Evolutionary conservation across 352 stramenopile genomes (phyloP).

Genomic region (Pythium volutum): DNA sequence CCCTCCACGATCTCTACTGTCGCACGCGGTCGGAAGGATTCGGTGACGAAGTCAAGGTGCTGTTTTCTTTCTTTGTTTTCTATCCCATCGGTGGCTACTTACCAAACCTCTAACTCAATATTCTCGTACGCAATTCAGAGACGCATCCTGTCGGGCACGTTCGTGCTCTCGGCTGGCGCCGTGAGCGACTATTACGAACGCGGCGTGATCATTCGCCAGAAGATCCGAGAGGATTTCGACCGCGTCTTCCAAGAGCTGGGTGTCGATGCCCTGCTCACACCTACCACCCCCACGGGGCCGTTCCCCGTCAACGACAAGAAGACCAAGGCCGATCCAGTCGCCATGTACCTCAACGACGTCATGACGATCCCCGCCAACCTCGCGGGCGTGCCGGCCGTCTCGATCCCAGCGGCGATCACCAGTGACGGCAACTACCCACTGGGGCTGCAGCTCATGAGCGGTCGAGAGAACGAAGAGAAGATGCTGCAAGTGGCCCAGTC

Average conservation of each 20-base stretch:
- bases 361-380: slow-evolving; percentile 91
- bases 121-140: too few species aligned
- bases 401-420: slow-evolving; percentile 66
- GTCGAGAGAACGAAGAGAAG: slow-evolving; percentile 52
- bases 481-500: slow-evolving; percentile 61
- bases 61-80: background rate
- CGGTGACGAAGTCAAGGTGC: slow-evolving; percentile 88
- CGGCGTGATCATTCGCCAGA: slow-evolving; percentile 73
- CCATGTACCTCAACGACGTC: slow-evolving; percentile 91
- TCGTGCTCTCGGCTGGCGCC: slow-evolving; percentile 84
- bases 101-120: too few species aligned
- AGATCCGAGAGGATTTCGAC: slow-evolving; percentile 77
- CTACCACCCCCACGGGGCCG: slow-evolving; percentile 80
- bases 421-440: slow-evolving; percentile 57
- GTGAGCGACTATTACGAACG: slow-evolving; percentile 91
- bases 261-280: slow-evolving; percentile 85
- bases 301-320: slow-evolving; percentile 63
- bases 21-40: slow-evolving; percentile 88
- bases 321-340: slow-evolving; percentile 63
- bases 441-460: slow-evolving; percentile 77
- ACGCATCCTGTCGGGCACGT: slow-evolving; percentile 90
- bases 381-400: slow-evolving; percentile 83
- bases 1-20: slow-evolving; percentile 84
- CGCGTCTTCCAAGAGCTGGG: slow-evolving; percentile 47
- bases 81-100: too few species aligned